Conservation (phyloP, 805 yeast genomes). For the Diddensiella transvaalensis region DNA sequence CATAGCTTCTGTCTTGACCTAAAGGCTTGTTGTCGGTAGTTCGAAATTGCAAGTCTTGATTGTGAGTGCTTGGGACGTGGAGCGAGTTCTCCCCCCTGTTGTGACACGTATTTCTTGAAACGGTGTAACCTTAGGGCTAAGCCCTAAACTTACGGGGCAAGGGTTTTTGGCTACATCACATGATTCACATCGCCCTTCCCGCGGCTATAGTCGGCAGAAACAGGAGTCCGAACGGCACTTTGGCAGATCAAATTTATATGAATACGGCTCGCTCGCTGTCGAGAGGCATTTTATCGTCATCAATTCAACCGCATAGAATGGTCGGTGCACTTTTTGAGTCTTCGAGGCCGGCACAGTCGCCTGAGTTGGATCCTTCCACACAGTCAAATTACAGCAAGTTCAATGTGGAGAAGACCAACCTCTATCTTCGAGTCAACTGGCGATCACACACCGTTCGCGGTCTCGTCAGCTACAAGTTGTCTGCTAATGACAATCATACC, state of each 20-base stretch:
- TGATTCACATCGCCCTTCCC: too few relatives aligned
- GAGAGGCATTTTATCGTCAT: background rate
- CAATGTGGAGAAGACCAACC: constrained; percentile 46
- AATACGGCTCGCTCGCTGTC: background rate
- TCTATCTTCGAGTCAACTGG: constrained; percentile 57
- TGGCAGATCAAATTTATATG: too few relatives aligned
- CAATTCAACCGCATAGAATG: background rate
- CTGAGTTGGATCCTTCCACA: constrained; percentile 65
- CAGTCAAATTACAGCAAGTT: constrained; percentile 65
- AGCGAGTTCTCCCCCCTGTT: too few relatives aligned
- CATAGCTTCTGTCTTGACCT: constrained; percentile 12
- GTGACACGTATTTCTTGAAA: too few relatives aligned
- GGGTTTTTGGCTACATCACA: too few relatives aligned
- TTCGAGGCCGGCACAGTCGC: background rate
- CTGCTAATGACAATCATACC: constrained; percentile 22
- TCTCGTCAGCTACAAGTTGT: constrained; percentile 46
- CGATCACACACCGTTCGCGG: constrained; percentile 52
- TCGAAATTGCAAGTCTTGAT: background rate
- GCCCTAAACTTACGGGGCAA: background rate
- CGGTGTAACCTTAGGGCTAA: background rate
- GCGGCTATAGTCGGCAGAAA: background rate
- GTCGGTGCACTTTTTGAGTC: background rate
- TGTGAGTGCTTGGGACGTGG: background rate
- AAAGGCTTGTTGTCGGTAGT: background rate
- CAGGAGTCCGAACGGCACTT: too few relatives aligned